Conservation (phyloP, 2,329 filamentous ascomycete species). For the Cordyceps fumosorosea region DNA sequence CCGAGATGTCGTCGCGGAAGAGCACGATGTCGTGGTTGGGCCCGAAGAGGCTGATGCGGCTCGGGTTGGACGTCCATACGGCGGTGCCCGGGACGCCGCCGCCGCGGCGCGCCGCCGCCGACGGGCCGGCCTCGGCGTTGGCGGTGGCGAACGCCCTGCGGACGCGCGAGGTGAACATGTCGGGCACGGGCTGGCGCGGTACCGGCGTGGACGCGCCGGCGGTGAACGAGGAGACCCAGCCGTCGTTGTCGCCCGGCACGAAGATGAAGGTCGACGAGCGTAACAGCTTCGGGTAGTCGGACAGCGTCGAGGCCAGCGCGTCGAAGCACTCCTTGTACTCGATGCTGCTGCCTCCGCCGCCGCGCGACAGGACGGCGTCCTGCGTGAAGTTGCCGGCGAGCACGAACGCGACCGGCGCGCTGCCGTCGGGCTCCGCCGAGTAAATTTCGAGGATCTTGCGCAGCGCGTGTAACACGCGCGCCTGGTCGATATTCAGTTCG, state of each 20-base stretch:
- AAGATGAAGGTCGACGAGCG: slow-evolving; percentile 81
- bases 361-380: slow-evolving; percentile 58
- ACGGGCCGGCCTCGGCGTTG: slow-evolving; percentile 55
- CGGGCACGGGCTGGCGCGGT: slow-evolving; percentile 68
- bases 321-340: slow-evolving; percentile 98
- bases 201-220: slow-evolving; percentile 65
- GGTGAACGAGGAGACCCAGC: slow-evolving; percentile 85
- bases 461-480: slow-evolving; percentile 72
- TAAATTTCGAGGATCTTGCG: slow-evolving; percentile 73
- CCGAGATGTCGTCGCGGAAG: slow-evolving; percentile 79
- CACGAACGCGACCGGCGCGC: slow-evolving; percentile 71
- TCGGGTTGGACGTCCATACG: slow-evolving; percentile 84
- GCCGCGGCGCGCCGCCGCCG: slow-evolving; percentile 10
- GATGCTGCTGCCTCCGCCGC: slow-evolving; percentile 73
- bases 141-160: slow-evolving; percentile 73
- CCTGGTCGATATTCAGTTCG: slow-evolving; percentile 80
- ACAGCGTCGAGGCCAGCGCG: slow-evolving; percentile 70
- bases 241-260: slow-evolving; percentile 93
- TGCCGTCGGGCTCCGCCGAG: slow-evolving; percentile 53
- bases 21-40: slow-evolving; percentile 81
- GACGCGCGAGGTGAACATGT: slow-evolving; percentile 83
- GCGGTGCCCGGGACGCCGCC: slow-evolving; percentile 45
- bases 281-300: slow-evolving; percentile 77
- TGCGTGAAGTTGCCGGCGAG: slow-evolving; percentile 78
- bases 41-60: slow-evolving; percentile 76